These are phyloP conservation scores for Byssochlamys sp. DNA, from an alignment of 2,329 filamentous ascomycete genomes.

Conservation along the genomic window DNA sequence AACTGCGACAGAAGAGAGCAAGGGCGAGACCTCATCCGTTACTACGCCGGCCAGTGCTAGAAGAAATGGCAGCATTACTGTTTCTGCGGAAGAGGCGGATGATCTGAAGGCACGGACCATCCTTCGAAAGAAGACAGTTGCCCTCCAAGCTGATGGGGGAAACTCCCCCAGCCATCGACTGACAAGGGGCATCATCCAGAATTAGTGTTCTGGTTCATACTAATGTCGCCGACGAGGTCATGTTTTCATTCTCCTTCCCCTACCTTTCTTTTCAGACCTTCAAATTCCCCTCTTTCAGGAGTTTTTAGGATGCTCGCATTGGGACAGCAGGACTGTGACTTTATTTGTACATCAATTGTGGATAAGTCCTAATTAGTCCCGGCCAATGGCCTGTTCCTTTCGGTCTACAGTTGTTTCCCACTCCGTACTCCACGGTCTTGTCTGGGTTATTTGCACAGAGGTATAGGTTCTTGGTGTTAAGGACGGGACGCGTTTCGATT, in stretches of 20 bases:
- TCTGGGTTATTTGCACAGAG: neutral
- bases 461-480: neutral
- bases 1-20: conserved; percentile 8
- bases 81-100: neutral
- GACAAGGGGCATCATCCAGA: neutral
- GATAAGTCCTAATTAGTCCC: neutral
- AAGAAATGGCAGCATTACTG: neutral
- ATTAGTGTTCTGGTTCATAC: neutral
- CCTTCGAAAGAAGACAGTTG: neutral
- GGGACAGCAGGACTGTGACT: neutral
- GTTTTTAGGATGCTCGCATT: neutral
- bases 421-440: neutral
- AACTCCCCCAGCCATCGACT: neutral
- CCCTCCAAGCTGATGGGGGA: neutral
- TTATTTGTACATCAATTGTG: neutral
- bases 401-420: neutral
- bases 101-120: neutral
- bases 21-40: neutral
- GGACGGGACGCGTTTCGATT: neutral
- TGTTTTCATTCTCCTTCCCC: neutral
- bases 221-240: neutral
- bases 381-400: neutral
- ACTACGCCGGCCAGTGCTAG: neutral
- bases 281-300: neutral
- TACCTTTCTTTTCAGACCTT: neutral